These are phyloP conservation scores for Monotropa hypopitys DNA, from an alignment of 179 eudicot species.

Conservation along the genomic window DNA sequence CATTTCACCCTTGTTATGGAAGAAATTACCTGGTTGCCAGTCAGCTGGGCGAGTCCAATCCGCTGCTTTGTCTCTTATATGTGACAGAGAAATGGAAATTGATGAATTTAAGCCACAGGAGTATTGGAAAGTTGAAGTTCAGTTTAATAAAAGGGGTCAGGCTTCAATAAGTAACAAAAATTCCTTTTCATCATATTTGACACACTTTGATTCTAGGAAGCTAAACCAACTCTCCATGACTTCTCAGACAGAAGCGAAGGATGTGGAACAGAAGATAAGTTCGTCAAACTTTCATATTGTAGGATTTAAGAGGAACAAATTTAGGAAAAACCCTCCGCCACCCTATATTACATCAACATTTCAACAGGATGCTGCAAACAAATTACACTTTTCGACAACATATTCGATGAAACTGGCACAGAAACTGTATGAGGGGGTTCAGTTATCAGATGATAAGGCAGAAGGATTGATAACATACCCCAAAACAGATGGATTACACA, in stretches of 20 bases:
- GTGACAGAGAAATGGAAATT: conserved; percentile 85
- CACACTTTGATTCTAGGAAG: conserved; percentile 50
- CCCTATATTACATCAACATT: conserved; percentile 90
- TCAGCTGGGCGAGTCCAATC: conserved; percentile 98
- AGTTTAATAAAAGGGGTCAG: conserved; percentile 27
- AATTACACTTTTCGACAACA: conserved; percentile 48
- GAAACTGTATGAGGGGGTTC: conserved; percentile 80
- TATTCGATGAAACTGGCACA: conserved; percentile 90
- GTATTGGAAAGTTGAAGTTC: conserved; percentile 76
- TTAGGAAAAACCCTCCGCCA: conserved; percentile 54
- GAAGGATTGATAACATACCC: conserved; percentile 81
- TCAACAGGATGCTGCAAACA: conserved; percentile 97
- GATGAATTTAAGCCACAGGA: conserved; percentile 70
- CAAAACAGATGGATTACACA: conserved; percentile 82
- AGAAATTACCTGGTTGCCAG: conserved; percentile 89
- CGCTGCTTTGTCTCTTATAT: conserved; percentile 77
- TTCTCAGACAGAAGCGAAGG: conserved; percentile 46
- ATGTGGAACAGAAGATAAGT: conserved; percentile 36
- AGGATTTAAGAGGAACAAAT: conserved; percentile 45
- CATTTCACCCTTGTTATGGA: conserved; percentile 88
- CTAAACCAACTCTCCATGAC: conserved; percentile 55
- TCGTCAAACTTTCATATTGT: conserved; percentile 44
- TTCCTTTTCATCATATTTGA: conserved; percentile 44
- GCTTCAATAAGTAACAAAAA: conserved; percentile 7
- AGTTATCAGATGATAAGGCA: conserved; percentile 47